phyloP scores from a whole-genome alignment of 2,329 filamentous ascomycete species.

The Pestalotiopsis sp. region DNA sequence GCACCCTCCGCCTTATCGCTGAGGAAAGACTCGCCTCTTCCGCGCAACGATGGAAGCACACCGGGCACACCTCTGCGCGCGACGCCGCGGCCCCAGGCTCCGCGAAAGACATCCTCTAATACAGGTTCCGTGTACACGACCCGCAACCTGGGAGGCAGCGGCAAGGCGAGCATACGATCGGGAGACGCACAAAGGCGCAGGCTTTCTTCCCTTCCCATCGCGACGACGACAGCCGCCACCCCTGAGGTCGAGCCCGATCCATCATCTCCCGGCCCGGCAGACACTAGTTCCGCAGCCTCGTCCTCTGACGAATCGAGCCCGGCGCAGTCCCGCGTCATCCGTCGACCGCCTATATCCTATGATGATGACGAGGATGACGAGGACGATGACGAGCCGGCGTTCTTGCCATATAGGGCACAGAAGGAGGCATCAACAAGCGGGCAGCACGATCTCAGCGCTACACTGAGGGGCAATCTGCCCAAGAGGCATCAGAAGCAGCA shows the following conservation, averaged over 20 bases:
- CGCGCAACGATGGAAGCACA: conserved; percentile 48
- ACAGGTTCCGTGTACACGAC: conserved; percentile 37
- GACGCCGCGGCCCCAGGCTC: conserved; percentile 46
- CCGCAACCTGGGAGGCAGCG: conserved; percentile 37
- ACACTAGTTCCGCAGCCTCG: conserved; percentile 37
- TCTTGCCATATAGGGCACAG: conserved; percentile 48
- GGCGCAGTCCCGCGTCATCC: conserved; percentile 62
- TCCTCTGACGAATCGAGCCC: conserved; percentile 47
- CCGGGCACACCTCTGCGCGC: conserved; percentile 46
- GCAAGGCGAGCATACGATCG: conserved; percentile 31
- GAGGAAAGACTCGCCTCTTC: conserved; percentile 59
- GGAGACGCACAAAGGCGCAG: conserved; percentile 40
- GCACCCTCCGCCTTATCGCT: conserved; percentile 58
- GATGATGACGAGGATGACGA: conserved; percentile 54
- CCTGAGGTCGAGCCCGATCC: conserved; percentile 38
- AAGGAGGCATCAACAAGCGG: conserved; percentile 24
- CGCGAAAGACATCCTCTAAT: conserved; percentile 51
- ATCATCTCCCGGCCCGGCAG: conserved; percentile 44
- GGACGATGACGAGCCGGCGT: conserved; percentile 57
- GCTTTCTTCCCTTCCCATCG: conserved; percentile 47
- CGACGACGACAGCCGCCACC: conserved; percentile 29
- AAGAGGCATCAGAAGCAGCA: conserved; percentile 32
- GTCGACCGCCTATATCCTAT: conserved; percentile 58
- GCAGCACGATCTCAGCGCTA: conserved; percentile 53
- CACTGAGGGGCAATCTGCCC: conserved; percentile 48